Base-by-base conservation (phyloP, 805 yeast species). In the Saccharomycopsis selenospora region DNA sequence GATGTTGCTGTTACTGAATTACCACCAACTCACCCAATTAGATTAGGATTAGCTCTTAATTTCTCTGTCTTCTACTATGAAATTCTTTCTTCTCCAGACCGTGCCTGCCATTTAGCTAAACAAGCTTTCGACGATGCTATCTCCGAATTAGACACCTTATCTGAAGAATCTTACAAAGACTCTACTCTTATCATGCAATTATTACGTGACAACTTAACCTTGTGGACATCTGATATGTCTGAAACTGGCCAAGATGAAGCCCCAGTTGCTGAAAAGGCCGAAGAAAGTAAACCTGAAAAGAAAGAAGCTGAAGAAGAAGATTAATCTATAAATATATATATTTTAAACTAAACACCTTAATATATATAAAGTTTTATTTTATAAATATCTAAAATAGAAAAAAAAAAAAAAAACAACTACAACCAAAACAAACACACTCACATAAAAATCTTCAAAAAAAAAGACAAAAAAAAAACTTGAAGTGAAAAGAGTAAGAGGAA, bases 41-140 rank as follows among this genome's bases (percentile, higher is more conserved):
- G 99, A 72, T 78, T 91, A 66, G 99, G 99, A 61, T 80, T 91
- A 69, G 99, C 99, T 55, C 81, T 91, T 69, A 91, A 91, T 74
- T 91, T 93, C 76, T 88, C 96, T 48, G 99, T 91, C 54, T 91
- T 91, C 75, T 93, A 91, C 80, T 91, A 91, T 67, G 99, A 91
- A 76, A 95, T 93, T 65, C 85, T 90, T 71, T 90, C 91, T 72
- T 86, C 96, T 52, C 98, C 99, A 62, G 97, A 91, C 69, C 87
- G 95, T 71, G 99, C 99, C 60, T 91, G 99, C 71, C 95, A 90
- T 69, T 80, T 91, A 69, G 99, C 99, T 63, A 93, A 91, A 72
- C 96, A 91, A 74, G 98, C 99, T 36, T 91, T 93, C 61, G 99
- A 91, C 70, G 98, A 91, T 66, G 99, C 99, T 56, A 95, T 91